Base-by-base conservation (phyloP, 192 early-diverging fungal species). In the Spinellus fusiger region DNA sequence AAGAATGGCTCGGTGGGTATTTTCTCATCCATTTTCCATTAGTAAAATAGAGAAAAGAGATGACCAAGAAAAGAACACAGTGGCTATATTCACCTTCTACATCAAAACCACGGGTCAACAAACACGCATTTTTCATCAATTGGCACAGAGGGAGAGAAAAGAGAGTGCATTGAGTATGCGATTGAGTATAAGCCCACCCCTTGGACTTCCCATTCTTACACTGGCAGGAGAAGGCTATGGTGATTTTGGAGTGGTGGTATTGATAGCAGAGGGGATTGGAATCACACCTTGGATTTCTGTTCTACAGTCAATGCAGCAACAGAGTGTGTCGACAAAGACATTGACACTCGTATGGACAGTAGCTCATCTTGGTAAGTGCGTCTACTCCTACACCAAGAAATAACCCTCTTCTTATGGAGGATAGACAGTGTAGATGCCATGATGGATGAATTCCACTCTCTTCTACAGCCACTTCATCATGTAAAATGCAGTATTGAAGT, bases 241-340 rank as follows among this genome's bases (percentile, higher is more conserved):
- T 0, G 49, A 37, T 9, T 61, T 46, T 48, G 22, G 27, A 4
- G 33, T 29, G 12, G 50, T 61, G 4, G 44, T 67, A 1, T 18
- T 67, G 16, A 37, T 67, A 15, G 51, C 65, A 25, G 50, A 67
- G 25, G 65, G 65, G 13, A 67, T 61, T 27, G 65, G 65, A 1
- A 67, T 67, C 28, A 67, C 65, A 3, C 65, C 65, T 1, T 67
- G 65, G 65, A 16, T 67, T 15, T 46, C 56, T 27, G 52, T 61
- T 8, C 12, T 67, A 16, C 44, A 67, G 34, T 40, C 20, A 4
- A 7, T 63, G 22, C 15, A 54, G 20, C 5, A 44, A 9, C 54
- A 22, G 28, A 29, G 33, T 3, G 22, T 49, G 26, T 10, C 8
- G 6, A 33, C 33, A 31, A 56, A 56, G 33, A 12, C 28, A 22